Conservation (phyloP, 2,329 filamentous ascomycete species). For the Rhinocladiella mackenziei region DNA sequence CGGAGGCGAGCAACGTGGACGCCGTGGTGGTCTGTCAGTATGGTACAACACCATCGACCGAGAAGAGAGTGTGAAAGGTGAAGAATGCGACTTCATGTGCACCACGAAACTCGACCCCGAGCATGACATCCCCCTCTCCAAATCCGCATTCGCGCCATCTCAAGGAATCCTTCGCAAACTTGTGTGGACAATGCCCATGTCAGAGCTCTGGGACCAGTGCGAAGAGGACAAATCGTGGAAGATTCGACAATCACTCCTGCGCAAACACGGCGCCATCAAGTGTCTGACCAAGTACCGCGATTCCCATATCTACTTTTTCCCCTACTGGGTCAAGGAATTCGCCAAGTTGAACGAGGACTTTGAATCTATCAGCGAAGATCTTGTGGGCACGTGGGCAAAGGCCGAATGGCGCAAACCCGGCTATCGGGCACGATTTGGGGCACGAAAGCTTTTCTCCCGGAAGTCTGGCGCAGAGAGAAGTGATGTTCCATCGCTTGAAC, state of each 20-base stretch:
- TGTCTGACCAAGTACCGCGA: constrained; percentile 83
- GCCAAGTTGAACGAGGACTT: constrained; percentile 73
- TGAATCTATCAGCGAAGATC: constrained; percentile 84
- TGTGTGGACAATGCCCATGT: constrained; percentile 81
- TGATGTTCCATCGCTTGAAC: constrained; percentile 36
- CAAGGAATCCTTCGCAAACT: constrained; percentile 50
- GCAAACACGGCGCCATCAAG: constrained; percentile 68
- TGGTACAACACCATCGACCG: constrained; percentile 80
- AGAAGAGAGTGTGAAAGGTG: constrained; percentile 73
- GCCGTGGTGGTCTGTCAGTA: constrained; percentile 77
- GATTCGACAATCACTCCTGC: constrained; percentile 70
- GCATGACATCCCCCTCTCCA: constrained; percentile 50
- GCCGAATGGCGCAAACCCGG: constrained; percentile 71
- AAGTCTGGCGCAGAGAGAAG: background rate
- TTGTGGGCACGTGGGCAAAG: constrained; percentile 94
- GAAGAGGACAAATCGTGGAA: constrained; percentile 64
- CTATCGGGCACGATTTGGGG: constrained; percentile 25
- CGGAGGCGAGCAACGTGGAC: constrained; percentile 54
- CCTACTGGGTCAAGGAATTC: constrained; percentile 84
- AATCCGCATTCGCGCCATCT: constrained; percentile 60
- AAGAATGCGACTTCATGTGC: constrained; percentile 89
- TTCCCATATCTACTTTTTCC: constrained; percentile 91
- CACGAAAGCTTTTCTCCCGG: constrained; percentile 51
- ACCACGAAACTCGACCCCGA: constrained; percentile 62
- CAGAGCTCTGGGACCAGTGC: constrained; percentile 78